Evolutionary conservation across 805 yeast genomes (phyloP).

Genomic region (Scheffersomyces stipitis): DNA sequence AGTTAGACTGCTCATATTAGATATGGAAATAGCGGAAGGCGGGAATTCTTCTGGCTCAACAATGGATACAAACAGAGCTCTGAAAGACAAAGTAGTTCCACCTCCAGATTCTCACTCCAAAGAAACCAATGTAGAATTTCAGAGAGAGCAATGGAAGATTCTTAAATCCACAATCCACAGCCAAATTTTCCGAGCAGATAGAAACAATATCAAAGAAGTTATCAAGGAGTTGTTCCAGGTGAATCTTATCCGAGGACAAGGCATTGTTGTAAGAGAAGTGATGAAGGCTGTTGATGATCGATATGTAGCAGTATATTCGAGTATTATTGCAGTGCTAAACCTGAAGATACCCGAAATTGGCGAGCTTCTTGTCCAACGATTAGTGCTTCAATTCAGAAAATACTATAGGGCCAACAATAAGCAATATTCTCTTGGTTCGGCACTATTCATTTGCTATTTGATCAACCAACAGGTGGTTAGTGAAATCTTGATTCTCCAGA

Average conservation of each 20-base stretch:
- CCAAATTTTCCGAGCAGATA: constrained; percentile 45
- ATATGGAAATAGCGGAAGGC: too few relatives aligned
- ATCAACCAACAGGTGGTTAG: constrained; percentile 57
- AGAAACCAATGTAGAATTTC: constrained; percentile 26
- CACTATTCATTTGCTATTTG: constrained; percentile 58
- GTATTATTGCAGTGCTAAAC: constrained; percentile 60
- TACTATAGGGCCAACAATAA: constrained; percentile 50
- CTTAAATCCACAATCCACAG: constrained; percentile 27
- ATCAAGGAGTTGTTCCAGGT: constrained; percentile 51
- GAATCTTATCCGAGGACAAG: constrained; percentile 63
- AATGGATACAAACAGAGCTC: too few relatives aligned
- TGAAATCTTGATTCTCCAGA: constrained; percentile 32
- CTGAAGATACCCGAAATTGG: constrained; percentile 72
- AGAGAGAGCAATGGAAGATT: constrained; percentile 13
- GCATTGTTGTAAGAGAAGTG: constrained; percentile 56
- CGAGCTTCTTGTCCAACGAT: constrained; percentile 49
- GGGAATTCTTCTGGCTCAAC: too few relatives aligned
- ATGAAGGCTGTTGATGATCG: constrained; percentile 53
- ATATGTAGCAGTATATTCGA: constrained; percentile 51
- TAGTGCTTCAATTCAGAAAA: constrained; percentile 58
- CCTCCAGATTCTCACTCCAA: too few relatives aligned
- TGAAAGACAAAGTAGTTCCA: too few relatives aligned
- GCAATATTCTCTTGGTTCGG: constrained; percentile 39
- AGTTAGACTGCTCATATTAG: too few relatives aligned
- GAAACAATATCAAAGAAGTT: constrained; percentile 47